A percentile compares a stretch with the other conserved stretches of the same genome.
phyloP scores from a whole-genome alignment of 305 asterid species.

The Salvia sclarea region DNA sequence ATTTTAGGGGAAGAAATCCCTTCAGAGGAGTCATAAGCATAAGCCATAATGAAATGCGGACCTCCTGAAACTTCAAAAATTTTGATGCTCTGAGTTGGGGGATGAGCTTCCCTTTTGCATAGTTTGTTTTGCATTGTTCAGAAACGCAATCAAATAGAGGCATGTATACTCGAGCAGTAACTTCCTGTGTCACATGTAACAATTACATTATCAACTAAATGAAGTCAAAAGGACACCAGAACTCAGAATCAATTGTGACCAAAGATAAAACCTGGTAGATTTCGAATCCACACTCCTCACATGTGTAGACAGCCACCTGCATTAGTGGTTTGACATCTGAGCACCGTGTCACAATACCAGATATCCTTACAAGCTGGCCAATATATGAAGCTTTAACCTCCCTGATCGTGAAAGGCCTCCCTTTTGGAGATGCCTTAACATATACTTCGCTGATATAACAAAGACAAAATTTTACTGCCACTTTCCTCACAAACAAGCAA shows the following conservation, averaged over 20 bases:
- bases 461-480: slow-evolving; percentile 25
- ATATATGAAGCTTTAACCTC: slow-evolving; percentile 91
- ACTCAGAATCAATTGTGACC: slow-evolving; percentile 20
- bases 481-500: slow-evolving; percentile 12
- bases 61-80: slow-evolving; percentile 95
- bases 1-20: slow-evolving; percentile 15
- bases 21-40: slow-evolving; percentile 11
- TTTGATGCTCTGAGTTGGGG: slow-evolving; percentile 92
- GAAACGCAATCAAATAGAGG: slow-evolving; percentile 93
- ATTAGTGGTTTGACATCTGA: slow-evolving; percentile 94
- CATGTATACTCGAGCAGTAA: slow-evolving; percentile 86
- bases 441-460: slow-evolving; percentile 79
- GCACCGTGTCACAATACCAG: slow-evolving; percentile 96
- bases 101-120: slow-evolving; percentile 80
- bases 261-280: slow-evolving; percentile 73
- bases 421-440: slow-evolving; percentile 79
- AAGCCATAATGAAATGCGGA: slow-evolving; percentile 34
- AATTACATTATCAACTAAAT: slow-evolving; percentile 4
- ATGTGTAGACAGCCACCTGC: slow-evolving; percentile 98
- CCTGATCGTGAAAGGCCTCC: slow-evolving; percentile 84
- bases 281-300: slow-evolving; percentile 97
- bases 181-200: slow-evolving; percentile 59
- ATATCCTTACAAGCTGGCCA: slow-evolving; percentile 87
- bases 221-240: neutral
- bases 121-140: slow-evolving; percentile 58